Percentiles rank a stretch among this genome's conserved stretches.
Evolutionary conservation across 495 filamentous ascomycete genomes (phyloP).

Genomic region (Niebla homalea): DNA sequence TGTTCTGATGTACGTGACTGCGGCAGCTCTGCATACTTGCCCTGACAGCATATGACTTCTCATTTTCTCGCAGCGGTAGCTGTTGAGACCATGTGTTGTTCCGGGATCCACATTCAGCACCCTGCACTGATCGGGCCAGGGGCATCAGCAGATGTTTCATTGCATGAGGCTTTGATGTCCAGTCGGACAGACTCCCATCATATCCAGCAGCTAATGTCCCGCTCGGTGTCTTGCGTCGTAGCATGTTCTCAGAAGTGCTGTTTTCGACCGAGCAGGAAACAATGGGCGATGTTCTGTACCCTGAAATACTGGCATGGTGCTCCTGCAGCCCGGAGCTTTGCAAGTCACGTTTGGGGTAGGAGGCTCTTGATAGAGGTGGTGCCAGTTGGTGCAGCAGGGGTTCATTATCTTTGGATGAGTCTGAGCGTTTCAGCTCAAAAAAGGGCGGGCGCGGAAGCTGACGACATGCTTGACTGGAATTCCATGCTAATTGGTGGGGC

Average conservation of each 20-base stretch:
- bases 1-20: neutral
- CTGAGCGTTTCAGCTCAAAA: too few species aligned
- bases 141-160: constrained; percentile 82
- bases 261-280: neutral
- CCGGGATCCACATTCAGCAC: neutral
- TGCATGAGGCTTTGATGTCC: constrained; percentile 60
- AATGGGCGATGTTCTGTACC: constrained; percentile 13
- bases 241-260: constrained; percentile 51
- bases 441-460: too few species aligned
- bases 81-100: neutral
- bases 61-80: neutral
- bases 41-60: neutral
- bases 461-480: too few species aligned
- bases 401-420: too few species aligned
- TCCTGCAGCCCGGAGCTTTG: too few species aligned
- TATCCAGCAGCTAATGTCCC: constrained; percentile 89
- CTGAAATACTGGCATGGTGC: too few species aligned
- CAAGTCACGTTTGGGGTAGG: too few species aligned
- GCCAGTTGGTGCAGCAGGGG: too few species aligned
- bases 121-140: constrained; percentile 18
- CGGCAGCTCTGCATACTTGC: neutral
- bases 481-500: constrained; percentile 6
- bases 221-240: constrained; percentile 86
- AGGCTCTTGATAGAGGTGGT: too few species aligned
- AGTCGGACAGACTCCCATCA: constrained; percentile 71